Evolutionary conservation across 2,329 filamentous ascomycete species (phyloP).

Genomic region (Neonectria sp.): DNA sequence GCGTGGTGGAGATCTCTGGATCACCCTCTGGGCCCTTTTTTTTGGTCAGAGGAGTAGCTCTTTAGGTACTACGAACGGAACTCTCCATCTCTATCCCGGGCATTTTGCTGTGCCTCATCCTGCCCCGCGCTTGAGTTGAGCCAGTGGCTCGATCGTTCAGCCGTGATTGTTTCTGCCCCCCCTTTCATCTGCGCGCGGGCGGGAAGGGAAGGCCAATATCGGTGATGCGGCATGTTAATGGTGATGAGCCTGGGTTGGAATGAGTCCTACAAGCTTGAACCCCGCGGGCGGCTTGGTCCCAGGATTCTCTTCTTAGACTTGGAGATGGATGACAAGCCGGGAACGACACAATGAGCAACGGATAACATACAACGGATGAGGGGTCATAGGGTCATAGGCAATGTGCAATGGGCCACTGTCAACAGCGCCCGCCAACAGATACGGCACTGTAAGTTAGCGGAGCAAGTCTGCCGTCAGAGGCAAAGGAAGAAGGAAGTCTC

Average conservation of each 20-base stretch:
- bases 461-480: slow-evolving; percentile 12
- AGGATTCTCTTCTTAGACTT: slow-evolving; percentile 6
- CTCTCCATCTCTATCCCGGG: slow-evolving; percentile 13
- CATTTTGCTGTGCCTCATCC: slow-evolving; percentile 18
- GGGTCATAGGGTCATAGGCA: background rate
- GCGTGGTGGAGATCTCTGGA: slow-evolving; percentile 36
- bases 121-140: slow-evolving; percentile 5
- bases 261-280: slow-evolving; percentile 3
- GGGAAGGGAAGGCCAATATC: background rate
- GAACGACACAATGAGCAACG: background rate
- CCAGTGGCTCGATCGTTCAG: slow-evolving; percentile 11
- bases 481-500: slow-evolving; percentile 16
- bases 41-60: slow-evolving; percentile 6
- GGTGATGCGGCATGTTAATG: slow-evolving; percentile 4
- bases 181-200: slow-evolving; percentile 9
- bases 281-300: slow-evolving; percentile 4
- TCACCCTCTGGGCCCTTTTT: slow-evolving; percentile 5
- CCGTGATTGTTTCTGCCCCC: slow-evolving; percentile 13
- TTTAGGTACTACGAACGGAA: slow-evolving; percentile 8
- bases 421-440: background rate
- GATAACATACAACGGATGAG: background rate
- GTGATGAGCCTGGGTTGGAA: slow-evolving; percentile 6
- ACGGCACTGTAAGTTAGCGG: slow-evolving; percentile 1
- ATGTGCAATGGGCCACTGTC: background rate
- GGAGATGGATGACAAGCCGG: slow-evolving; percentile 10